Evolutionary conservation across 345 rosid species (phyloP), one percentile per base, ranked within the genome.

Genomic region (Citrus maxima): DNA sequence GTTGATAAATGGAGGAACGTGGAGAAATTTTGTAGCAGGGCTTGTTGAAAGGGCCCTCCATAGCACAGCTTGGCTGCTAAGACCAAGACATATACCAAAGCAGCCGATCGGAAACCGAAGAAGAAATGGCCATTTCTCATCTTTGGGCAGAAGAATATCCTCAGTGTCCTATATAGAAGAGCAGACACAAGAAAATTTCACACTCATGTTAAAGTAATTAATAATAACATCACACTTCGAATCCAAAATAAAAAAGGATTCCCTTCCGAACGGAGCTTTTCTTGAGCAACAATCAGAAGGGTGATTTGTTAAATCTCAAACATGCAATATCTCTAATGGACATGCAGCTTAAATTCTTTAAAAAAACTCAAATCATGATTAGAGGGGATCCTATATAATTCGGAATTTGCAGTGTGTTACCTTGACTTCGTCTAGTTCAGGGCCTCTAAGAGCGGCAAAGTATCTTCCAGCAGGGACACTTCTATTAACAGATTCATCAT

Each of bases 361-460:
- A 12, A 42, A 42, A 42, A 42, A 42, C 51, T 46, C 51, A 4
- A 46, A 46, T 46, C 51, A 46, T 46, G 51, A 13, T 13, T 13
- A 12, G 18, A 12, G 4, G 51, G 1, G 51, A 13, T 46, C 51
- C 51, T 13, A 12, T 13, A 12, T 13, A 13, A 13, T 46, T 46
- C 0, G 18, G 5, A 54, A 54, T 54, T 54, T 18, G 58, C 54
- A 14, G 18, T 32, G 1, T 54, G 42, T 75, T 90, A 93, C 98
- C 97, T 93, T 95, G 90, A 95, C 93, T 92, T 93, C 83, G 78
- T 92, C 99, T 46, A 95, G 85, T 78, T 95, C 99, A 12, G 99
- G 99, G 71, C 99, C 99, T 82, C 92, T 83, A 49, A 95, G 97
- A 83, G 99, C 99, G 78, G 97, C 98, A 59, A 90, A 95, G 90